A percentile compares a stretch with the other conserved stretches of the same genome.
Conservation (phyloP, 2,329 filamentous ascomycete species). For the Phaeosphaeriaceae sp. region DNA sequence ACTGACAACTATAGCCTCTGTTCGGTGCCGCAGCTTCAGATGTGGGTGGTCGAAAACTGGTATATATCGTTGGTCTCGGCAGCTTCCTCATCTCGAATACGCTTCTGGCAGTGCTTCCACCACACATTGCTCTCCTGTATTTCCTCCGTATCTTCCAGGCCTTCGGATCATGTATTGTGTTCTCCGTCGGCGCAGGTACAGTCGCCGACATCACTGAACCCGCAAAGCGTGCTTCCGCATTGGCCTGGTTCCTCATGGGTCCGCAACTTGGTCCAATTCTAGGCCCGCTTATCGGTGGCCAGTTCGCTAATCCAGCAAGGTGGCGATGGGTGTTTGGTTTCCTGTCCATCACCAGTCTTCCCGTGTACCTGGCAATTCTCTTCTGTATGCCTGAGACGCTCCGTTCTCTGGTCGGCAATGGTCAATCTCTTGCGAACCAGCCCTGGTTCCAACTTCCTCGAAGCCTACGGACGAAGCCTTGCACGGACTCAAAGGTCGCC, state of each 20-base stretch:
- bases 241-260: constrained; percentile 54
- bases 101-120: constrained; percentile 48
- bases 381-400: constrained; percentile 57
- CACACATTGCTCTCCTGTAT: constrained; percentile 49
- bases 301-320: constrained; percentile 40
- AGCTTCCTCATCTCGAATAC: constrained; percentile 51
- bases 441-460: constrained; percentile 36
- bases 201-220: constrained; percentile 53
- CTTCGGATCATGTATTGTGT: constrained; percentile 53
- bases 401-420: constrained; percentile 55
- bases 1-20: constrained; percentile 41
- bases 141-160: constrained; percentile 53
- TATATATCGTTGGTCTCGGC: constrained; percentile 51
- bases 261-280: constrained; percentile 55
- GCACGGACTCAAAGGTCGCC: constrained; percentile 21
- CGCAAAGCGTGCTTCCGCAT: constrained; percentile 48
- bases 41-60: constrained; percentile 48
- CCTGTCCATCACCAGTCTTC: constrained; percentile 33
- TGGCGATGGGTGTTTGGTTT: constrained; percentile 58
- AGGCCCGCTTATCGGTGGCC: constrained; percentile 54
- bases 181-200: constrained; percentile 54
- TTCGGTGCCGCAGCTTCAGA: constrained; percentile 53
- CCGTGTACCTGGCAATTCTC: constrained; percentile 37
- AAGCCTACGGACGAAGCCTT: constrained; percentile 27
- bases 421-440: constrained; percentile 34